These are phyloP conservation scores for Thelephora terrestris DNA, from an alignment of 1,284 basidiomycete genomes.

Conservation along the genomic window DNA sequence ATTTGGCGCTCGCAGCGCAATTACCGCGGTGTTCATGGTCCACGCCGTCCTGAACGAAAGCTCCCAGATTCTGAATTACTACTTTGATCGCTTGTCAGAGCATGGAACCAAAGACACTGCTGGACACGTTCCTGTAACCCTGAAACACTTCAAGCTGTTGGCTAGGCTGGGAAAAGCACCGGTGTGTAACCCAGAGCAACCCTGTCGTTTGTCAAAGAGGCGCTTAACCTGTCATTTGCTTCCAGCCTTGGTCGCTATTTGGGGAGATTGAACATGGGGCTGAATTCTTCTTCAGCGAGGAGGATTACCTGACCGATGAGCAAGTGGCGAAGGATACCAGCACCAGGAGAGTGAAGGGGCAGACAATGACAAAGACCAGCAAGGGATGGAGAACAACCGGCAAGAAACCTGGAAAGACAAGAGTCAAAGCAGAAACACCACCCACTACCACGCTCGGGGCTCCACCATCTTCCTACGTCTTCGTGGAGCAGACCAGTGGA, in stretches of 20 bases:
- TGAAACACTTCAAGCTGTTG: slow-evolving; percentile 64
- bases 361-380: slow-evolving; percentile 4
- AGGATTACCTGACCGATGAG: slow-evolving; percentile 41
- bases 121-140: slow-evolving; percentile 51
- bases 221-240: neutral
- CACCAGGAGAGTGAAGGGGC: slow-evolving; percentile 15
- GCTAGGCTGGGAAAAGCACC: slow-evolving; percentile 49
- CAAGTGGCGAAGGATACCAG: slow-evolving; percentile 14
- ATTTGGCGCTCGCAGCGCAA: slow-evolving; percentile 42
- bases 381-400: slow-evolving; percentile 14
- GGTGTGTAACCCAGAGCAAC: slow-evolving; percentile 28
- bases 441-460: neutral
- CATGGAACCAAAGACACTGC: neutral
- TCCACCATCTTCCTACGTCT: slow-evolving; percentile 3
- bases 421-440: slow-evolving; percentile 16
- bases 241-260: slow-evolving; percentile 41
- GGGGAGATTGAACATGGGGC: slow-evolving; percentile 51
- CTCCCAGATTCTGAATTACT: slow-evolving; percentile 37
- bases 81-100: slow-evolving; percentile 22
- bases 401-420: slow-evolving; percentile 29
- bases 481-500: neutral
- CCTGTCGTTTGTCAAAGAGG: neutral
- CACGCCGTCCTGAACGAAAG: slow-evolving; percentile 62
- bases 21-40: slow-evolving; percentile 58
- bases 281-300: slow-evolving; percentile 56